Base-by-base conservation (phyloP, 768 basidiomycete genomes). In the Tulasnella sp. region DNA sequence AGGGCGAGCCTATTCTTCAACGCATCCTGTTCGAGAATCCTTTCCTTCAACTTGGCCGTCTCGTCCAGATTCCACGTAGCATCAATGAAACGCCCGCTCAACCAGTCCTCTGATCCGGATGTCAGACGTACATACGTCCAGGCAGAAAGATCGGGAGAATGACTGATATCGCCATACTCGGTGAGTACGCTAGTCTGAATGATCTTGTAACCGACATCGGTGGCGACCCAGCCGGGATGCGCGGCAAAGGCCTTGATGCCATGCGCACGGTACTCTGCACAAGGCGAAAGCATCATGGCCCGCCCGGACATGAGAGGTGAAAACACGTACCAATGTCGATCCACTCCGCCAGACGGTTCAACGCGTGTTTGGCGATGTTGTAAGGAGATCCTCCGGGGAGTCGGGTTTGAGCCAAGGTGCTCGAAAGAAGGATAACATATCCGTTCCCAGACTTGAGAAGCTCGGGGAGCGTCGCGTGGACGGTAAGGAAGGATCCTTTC, bases 221-320 rank as follows among this genome's bases (percentile, higher is more conserved):
- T 64, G 29, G 40, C 8, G 29, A 60, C 58, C 2, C 51, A 51
- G 6, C 63, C 62, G 27, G 59, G 59, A 23, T 60, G 59, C 23
- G 59, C 48, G 7, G 59, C 56, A 40, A 60, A 58, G 2, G 40
- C 36, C 57, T 60, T 60, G 14, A 60, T 57, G 12, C 15, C 37
- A 25, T 7, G n/a, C 40, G 36, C 41, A 12, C 32, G 8, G 21
- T 56, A 27, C 11, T 29, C 59, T 43, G 40, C n/a, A 3, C 14
- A 34, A 19, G 9, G 6, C n/a, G 11, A 29, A 48, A 25, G 12
- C 17, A 31, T 6, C n/a, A 49, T 6, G 17, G 34, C 7, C 5
- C 23, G 21, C 17, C 8, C 21, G 17, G 5, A 25, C 11, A 11
- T 46, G 21, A 49, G 34, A 49, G 17, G 17, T n/a, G 17, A 35